Percentiles rank a stretch among this genome's conserved stretches.
phyloP scores from a whole-genome alignment of 495 filamentous ascomycete species.

The Letharia columbiana region DNA sequence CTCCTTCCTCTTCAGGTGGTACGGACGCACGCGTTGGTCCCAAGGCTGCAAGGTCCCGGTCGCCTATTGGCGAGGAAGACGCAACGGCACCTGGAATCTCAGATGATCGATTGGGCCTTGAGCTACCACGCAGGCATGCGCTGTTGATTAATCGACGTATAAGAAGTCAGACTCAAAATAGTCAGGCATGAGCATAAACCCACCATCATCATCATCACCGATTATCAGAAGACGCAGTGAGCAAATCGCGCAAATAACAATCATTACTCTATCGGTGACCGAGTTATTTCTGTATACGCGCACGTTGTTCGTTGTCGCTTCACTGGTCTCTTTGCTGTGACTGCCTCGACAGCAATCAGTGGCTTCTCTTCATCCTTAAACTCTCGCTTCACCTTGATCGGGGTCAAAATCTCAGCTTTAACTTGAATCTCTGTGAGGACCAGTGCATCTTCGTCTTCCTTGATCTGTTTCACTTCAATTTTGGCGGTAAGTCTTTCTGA shows the following conservation, averaged over 20 bases:
- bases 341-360: slow-evolving; percentile 26
- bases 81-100: background rate
- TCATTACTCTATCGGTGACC: slow-evolving; percentile 32
- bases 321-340: slow-evolving; percentile 10
- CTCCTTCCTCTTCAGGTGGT: slow-evolving; percentile 2
- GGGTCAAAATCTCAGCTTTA: slow-evolving; percentile 22
- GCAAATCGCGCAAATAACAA: background rate
- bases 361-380: slow-evolving; percentile 26
- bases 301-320: slow-evolving; percentile 21
- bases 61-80: background rate
- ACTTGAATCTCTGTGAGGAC: slow-evolving; percentile 25
- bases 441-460: slow-evolving; percentile 27
- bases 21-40: background rate
- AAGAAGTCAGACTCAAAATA: background rate
- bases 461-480: slow-evolving; percentile 38
- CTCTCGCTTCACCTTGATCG: slow-evolving; percentile 30
- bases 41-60: background rate
- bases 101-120: background rate
- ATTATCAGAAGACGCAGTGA: background rate
- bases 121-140: background rate
- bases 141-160: background rate
- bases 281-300: slow-evolving; percentile 40
- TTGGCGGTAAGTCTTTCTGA: slow-evolving; percentile 46
- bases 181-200: background rate
- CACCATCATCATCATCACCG: background rate